These are phyloP conservation scores for Phaseolus coccineus DNA, from an alignment of 331 rosid species.

Conservation along the genomic window DNA sequence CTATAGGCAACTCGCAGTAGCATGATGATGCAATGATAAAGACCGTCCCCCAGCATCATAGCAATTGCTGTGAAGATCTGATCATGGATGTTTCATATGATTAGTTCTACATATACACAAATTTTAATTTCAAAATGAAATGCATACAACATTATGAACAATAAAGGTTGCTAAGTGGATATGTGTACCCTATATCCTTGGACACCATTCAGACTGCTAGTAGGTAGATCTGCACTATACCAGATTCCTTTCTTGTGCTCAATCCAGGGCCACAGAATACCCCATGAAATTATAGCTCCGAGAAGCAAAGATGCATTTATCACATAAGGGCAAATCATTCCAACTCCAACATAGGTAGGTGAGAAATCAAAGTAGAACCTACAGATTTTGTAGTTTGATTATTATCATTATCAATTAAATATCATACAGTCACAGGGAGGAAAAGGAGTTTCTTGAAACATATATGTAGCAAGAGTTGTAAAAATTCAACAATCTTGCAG, in stretches of 20 bases:
- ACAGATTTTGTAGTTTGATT: not conserved
- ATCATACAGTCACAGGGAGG: not conserved
- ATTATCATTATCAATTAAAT: no score
- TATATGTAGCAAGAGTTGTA: not conserved
- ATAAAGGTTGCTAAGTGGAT: not conserved
- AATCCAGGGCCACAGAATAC: constrained; percentile 75
- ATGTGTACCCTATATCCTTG: constrained; percentile 73
- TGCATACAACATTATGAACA: not conserved
- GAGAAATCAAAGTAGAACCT: constrained; percentile 88
- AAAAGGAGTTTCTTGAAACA: not conserved
- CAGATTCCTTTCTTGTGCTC: constrained; percentile 69
- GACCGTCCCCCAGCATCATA: constrained; percentile 83
- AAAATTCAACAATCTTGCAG: not conserved
- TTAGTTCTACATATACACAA: not conserved
- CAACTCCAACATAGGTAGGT: constrained; percentile 78
- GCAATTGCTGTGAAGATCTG: constrained; percentile 73
- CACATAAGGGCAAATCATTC: constrained; percentile 79
- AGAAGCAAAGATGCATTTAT: constrained; percentile 68
- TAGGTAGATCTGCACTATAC: constrained; percentile 58
- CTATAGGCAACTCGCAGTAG: constrained; percentile 49
- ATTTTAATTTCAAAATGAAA: not conserved
- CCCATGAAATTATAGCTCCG: constrained; percentile 86
- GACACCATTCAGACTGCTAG: constrained; percentile 67
- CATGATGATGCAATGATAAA: constrained; percentile 69
- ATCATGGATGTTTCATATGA: not conserved